These are phyloP conservation scores for Mycena sp. DNA, from an alignment of 1,284 basidiomycete genomes.

Conservation along the genomic window DNA sequence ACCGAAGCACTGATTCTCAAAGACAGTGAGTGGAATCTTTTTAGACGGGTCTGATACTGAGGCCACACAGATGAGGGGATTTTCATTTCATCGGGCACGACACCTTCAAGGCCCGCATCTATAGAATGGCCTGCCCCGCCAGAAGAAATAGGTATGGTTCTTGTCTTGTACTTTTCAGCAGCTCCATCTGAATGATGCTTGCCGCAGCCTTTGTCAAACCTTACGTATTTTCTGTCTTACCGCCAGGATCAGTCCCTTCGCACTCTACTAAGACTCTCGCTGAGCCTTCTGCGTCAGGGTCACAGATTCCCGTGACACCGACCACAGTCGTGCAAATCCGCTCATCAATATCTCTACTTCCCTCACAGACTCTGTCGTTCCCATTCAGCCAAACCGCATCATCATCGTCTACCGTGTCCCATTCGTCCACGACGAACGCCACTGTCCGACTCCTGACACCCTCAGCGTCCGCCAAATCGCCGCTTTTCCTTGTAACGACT, in stretches of 20 bases:
- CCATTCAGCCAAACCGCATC: conserved; percentile 58
- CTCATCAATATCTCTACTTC: conserved; percentile 75
- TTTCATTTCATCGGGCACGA: conserved; percentile 78
- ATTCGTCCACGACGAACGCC: conserved; percentile 49
- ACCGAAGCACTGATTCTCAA: conserved; percentile 80
- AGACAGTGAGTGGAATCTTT: conserved; percentile 70
- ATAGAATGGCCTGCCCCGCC: conserved; percentile 86
- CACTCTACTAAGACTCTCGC: conserved; percentile 34
- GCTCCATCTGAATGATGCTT: neutral
- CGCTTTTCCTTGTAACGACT: conserved; percentile 75
- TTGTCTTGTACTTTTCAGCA: neutral
- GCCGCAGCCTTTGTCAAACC: conserved; percentile 80
- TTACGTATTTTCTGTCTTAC: conserved; percentile 85
- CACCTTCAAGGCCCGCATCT: conserved; percentile 62
- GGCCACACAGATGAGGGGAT: conserved; percentile 70
- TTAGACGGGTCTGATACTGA: neutral
- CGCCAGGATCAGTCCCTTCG: conserved; percentile 67
- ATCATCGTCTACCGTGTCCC: conserved; percentile 22
- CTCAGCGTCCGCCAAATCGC: conserved; percentile 61
- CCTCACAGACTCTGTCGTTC: conserved; percentile 73
- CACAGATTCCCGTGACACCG: conserved; percentile 48
- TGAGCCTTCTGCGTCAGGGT: conserved; percentile 32
- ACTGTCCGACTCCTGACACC: conserved; percentile 68
- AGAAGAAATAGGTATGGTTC: conserved; percentile 76
- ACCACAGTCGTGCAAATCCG: conserved; percentile 80